Evolutionary conservation across 2,329 filamentous ascomycete species (phyloP), one percentile per base, ranked within the genome.

Genomic region (Mycosphaerella arachidis): DNA sequence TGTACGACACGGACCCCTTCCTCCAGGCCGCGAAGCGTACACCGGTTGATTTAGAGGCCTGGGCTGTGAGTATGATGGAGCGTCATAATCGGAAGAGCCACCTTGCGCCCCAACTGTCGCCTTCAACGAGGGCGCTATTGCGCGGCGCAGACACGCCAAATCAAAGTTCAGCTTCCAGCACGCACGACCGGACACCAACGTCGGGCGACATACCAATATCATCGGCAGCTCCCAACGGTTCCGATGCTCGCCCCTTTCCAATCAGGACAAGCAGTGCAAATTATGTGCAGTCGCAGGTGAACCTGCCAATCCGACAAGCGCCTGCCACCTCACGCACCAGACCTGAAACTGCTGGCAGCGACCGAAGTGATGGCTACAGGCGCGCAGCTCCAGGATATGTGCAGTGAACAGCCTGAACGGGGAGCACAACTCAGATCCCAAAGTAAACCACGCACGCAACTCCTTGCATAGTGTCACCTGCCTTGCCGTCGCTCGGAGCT

Each of bases 1-100:
- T 99, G 62, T 97, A 90, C 77, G 92, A 97, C 66, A 88, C 89
- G 63, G 94, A 99, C 72, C 86, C 92, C 3, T 99, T 99, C 76
- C 86, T 99, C 20, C 92, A 96, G 76, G 94, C 94, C 56, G 94
- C 94, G 53, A 97, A 97, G 80, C 86, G 93, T 67, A 99, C 94
- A 0, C 94, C 94, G 0, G 94, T 99, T 54, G 89, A 99, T 73
- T 82, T 99, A 35, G 86, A 90, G 74, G 90, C 92, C 64, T 99
- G 94, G 94, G 93, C 94, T 24, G 86, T 96, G 53, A 87, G 90
- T 70, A 85, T 97, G 81, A 93, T 97, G 85, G 92, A 97, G 73
- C 86, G 88, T 68, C 90, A 97, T 75, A 96, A 97, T 76, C 90
- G 94, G 73, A 96, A 96, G 76, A 96, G 92, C 30, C 93, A 97